A percentile compares a stretch with the other conserved stretches of the same genome.
Evolutionary conservation across 2,329 filamentous ascomycete genomes (phyloP).

Genomic region (Diaporthe vaccinii): DNA sequence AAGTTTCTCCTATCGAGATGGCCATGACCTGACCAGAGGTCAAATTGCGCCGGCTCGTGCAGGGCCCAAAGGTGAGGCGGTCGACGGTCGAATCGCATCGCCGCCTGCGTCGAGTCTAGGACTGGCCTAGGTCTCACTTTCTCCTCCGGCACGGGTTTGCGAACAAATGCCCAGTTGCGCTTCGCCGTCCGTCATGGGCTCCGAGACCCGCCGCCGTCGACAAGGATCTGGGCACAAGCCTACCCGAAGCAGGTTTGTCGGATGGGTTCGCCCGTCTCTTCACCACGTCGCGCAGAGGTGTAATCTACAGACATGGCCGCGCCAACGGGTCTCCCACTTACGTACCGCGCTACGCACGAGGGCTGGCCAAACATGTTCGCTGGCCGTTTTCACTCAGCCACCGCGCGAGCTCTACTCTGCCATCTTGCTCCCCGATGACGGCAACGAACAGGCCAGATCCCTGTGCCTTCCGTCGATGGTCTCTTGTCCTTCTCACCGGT

Average conservation of each 20-base stretch:
- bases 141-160: background rate
- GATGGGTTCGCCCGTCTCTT: background rate
- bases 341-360: conserved; percentile 10
- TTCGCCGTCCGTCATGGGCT: background rate
- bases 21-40: background rate
- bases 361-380: background rate
- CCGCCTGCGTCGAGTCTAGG: background rate
- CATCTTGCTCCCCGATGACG: background rate
- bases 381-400: conserved; percentile 18
- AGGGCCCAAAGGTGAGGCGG: background rate
- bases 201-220: background rate
- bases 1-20: background rate
- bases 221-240: background rate
- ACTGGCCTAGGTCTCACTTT: conserved; percentile 9
- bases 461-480: background rate
- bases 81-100: background rate
- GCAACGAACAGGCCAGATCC: conserved; percentile 15
- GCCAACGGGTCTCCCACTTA: conserved; percentile 6
- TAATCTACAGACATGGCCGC: conserved; percentile 1
- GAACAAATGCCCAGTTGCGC: background rate
- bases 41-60: background rate
- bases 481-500: conserved; percentile 2
- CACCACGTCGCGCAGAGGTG: background rate
- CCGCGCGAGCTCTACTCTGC: background rate
- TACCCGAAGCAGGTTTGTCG: background rate